phyloP scores from a whole-genome alignment of 768 basidiomycete genomes.

The Rubroboletus pulcherrimus region DNA sequence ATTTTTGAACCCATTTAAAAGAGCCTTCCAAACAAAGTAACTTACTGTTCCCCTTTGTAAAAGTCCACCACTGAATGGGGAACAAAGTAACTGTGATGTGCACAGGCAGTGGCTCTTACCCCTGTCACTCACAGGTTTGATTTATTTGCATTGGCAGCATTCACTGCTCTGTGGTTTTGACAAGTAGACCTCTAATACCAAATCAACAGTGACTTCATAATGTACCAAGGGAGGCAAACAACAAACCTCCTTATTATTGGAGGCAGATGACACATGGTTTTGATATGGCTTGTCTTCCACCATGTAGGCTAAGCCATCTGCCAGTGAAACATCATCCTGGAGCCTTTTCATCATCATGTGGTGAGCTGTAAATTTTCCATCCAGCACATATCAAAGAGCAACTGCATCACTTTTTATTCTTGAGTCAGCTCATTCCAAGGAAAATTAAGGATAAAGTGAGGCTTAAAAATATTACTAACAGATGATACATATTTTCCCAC shows the following conservation, averaged over 20 bases:
- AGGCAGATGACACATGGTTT: no score
- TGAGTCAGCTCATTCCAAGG: no score
- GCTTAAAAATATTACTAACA: no score
- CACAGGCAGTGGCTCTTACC: not conserved
- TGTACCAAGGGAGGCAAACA: no score
- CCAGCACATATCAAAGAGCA: not conserved
- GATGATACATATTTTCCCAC: no score
- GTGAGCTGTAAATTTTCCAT: not conserved
- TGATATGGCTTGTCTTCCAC: not conserved
- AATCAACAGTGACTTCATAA: no score
- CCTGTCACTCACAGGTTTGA: not conserved
- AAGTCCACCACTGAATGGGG: conserved; percentile 32
- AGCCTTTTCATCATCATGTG: not conserved
- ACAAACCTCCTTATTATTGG: no score
- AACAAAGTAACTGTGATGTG: conserved; percentile 12
- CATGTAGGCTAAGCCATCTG: not conserved
- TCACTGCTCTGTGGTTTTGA: not conserved
- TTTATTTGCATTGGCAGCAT: not conserved
- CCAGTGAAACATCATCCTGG: not conserved
- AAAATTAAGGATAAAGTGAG: no score
- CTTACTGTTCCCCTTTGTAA: conserved; percentile 24
- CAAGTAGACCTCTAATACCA: not conserved
- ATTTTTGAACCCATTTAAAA: no score
- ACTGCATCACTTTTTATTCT: not conserved
- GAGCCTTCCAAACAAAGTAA: no score